Base-by-base conservation (phyloP, 805 yeast genomes). In the Yamadazyma akitaensis region DNA sequence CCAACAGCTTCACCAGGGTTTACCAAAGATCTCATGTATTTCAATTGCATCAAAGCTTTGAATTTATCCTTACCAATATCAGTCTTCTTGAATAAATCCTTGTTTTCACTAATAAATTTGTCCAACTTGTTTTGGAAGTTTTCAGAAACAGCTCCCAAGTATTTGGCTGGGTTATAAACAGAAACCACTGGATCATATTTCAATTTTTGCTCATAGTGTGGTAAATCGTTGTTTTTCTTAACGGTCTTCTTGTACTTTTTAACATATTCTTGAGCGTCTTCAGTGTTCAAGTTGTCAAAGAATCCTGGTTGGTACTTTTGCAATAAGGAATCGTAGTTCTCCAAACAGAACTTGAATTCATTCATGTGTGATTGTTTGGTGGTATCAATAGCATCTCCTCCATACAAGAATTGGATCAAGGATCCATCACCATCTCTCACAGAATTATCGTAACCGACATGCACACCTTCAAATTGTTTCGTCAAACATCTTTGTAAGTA, bases 1-100 rank as follows among this genome's bases (percentile, higher is more conserved):
- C 99, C 99, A 46, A 94, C 98, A 43, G 97, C 82, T 68, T 94
- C 99, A 65, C 99, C 99, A 4, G 99, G 98, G 59, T 89, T 81
- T 45, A 94, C 84, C 55, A 91, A 75, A 10, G 98, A 90, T 61
- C 96, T 85, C 97, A 92, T 94, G 70, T 94, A 94, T 71, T 95
- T 95, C 74, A 94, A 78, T 73, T 92, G 97, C 99, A 95, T 95
- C 62, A 94, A 77, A 3, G 97, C 96, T 67, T 88, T 82, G 81
- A 95, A 95, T 65, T 86, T 88, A 82, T 86, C 87, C 52, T 81
- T 81, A 19, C 84, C 80, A 41, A 86, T 59, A 37, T 79, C 81
- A 40, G 79, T 76, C 42, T 64, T 65, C 14, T 60, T 49, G 64
- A 90, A 84, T 46, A 80, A 56, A 6, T 70, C 67, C 40, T 78